Percentiles rank a stretch among this genome's conserved stretches.
Evolutionary conservation across 1,284 basidiomycete genomes (phyloP).

Genomic region (Singerocomus inundabilis): DNA sequence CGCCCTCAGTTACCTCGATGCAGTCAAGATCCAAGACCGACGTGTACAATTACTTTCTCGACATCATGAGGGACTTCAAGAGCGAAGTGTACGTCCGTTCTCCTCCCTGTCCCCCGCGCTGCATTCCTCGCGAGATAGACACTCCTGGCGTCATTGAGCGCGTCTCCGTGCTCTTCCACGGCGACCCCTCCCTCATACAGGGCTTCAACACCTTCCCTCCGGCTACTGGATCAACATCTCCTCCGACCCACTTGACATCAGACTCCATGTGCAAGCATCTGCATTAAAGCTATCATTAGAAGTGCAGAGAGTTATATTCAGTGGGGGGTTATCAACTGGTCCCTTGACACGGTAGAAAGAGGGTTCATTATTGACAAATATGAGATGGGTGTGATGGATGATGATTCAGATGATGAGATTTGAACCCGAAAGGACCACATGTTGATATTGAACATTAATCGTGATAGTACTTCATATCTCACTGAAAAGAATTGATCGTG

Average conservation of each 20-base stretch:
- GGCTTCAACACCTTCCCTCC: conserved; percentile 99
- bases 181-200: conserved; percentile 91
- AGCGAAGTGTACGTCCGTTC: conserved; percentile 76
- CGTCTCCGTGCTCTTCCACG: conserved; percentile 93
- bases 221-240: conserved; percentile 97
- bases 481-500: no score
- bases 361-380: no score
- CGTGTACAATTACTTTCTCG: conserved; percentile 96
- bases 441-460: no score
- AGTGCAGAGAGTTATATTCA: no score
- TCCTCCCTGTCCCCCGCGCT: neutral
- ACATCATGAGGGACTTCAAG: conserved; percentile 99
- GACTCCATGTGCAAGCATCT: no score
- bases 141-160: conserved; percentile 98
- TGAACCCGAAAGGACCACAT: no score
- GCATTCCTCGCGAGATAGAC: conserved; percentile 73
- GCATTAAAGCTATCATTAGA: no score
- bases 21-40: conserved; percentile 94
- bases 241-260: conserved; percentile 65
- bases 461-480: no score
- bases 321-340: no score
- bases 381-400: no score
- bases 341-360: no score
- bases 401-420: no score
- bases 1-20: conserved; percentile 95